Conservation (phyloP, 2,329 filamentous ascomycete species). For the Colletotrichum siamense region DNA sequence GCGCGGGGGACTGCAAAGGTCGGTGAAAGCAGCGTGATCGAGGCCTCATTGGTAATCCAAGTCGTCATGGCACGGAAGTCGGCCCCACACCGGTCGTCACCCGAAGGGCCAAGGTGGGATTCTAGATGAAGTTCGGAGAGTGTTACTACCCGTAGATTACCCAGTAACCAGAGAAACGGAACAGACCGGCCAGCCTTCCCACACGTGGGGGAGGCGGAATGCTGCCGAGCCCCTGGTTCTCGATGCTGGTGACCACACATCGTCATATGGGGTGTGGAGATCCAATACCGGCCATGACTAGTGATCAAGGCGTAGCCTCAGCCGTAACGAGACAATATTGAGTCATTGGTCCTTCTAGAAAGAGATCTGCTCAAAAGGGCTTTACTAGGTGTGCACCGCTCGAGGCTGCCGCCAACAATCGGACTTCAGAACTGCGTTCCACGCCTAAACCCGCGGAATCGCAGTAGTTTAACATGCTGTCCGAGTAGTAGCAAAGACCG, state of each 20-base stretch:
- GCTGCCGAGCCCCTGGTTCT: not conserved
- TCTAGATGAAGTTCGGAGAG: not conserved
- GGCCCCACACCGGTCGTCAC: slow-evolving; percentile 3
- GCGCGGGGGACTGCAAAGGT: not conserved
- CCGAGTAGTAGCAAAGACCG: not conserved
- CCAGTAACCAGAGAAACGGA: not conserved
- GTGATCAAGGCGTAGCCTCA: not conserved
- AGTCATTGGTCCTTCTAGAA: slow-evolving; percentile 2
- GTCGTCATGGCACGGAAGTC: slow-evolving; percentile 5
- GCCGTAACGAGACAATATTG: not conserved
- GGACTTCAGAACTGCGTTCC: not conserved
- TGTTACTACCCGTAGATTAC: not conserved
- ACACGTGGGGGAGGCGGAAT: not conserved
- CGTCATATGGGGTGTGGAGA: slow-evolving; percentile 2
- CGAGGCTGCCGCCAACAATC: not conserved
- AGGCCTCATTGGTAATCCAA: not conserved
- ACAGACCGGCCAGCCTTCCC: not conserved
- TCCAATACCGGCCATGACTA: slow-evolving; percentile 1
- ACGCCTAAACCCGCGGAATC: not conserved
- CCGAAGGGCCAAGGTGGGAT: not conserved
- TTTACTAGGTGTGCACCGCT: not conserved
- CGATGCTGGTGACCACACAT: not conserved
- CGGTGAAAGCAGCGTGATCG: not conserved
- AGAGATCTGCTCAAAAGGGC: not conserved
- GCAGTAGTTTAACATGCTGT: not conserved